These are phyloP conservation scores for Aspergillus avenaceus DNA, from an alignment of 495 filamentous ascomycete species.

Conservation along the genomic window DNA sequence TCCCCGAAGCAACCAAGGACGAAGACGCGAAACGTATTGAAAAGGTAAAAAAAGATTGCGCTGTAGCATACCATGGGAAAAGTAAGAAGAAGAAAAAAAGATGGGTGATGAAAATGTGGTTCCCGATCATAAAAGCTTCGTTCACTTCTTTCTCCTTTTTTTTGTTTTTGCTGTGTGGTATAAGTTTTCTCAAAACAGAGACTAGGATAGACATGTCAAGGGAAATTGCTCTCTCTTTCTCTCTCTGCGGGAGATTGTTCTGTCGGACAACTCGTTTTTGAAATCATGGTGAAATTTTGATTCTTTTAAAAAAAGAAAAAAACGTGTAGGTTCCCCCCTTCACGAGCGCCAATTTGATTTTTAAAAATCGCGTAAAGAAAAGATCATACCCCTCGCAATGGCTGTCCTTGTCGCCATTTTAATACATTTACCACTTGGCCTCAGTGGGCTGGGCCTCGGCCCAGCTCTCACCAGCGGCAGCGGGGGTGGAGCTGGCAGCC, in stretches of 20 bases:
- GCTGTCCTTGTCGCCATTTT: slow-evolving; percentile 27
- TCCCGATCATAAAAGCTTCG: slow-evolving; percentile 29
- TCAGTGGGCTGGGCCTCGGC: slow-evolving; percentile 54
- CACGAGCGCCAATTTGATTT: slow-evolving; percentile 26
- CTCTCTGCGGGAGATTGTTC: slow-evolving; percentile 7
- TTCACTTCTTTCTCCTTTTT: slow-evolving; percentile 34
- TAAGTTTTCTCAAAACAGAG: slow-evolving; percentile 29
- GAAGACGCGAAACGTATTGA: slow-evolving; percentile 18
- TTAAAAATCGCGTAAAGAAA: slow-evolving; percentile 21
- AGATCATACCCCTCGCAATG: slow-evolving; percentile 28
- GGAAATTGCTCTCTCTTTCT: slow-evolving; percentile 28
- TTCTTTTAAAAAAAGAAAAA: too few species aligned
- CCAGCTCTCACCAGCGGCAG: slow-evolving; percentile 63
- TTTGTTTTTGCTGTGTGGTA: slow-evolving; percentile 32
- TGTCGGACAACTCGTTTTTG: slow-evolving; percentile 12
- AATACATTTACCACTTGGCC: slow-evolving; percentile 60
- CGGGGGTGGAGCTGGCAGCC: slow-evolving; percentile 58
- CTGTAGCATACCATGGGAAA: slow-evolving; percentile 22
- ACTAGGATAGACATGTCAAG: slow-evolving; percentile 49
- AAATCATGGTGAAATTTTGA: slow-evolving; percentile 15
- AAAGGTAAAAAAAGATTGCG: slow-evolving; percentile 9
- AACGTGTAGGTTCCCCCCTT: too few species aligned
- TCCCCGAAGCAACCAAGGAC: slow-evolving; percentile 32
- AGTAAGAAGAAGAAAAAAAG: slow-evolving; percentile 26
- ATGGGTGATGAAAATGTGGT: slow-evolving; percentile 23